Conservation (phyloP, 2,329 filamentous ascomycete genomes). For the Monilinia fructicola region DNA sequence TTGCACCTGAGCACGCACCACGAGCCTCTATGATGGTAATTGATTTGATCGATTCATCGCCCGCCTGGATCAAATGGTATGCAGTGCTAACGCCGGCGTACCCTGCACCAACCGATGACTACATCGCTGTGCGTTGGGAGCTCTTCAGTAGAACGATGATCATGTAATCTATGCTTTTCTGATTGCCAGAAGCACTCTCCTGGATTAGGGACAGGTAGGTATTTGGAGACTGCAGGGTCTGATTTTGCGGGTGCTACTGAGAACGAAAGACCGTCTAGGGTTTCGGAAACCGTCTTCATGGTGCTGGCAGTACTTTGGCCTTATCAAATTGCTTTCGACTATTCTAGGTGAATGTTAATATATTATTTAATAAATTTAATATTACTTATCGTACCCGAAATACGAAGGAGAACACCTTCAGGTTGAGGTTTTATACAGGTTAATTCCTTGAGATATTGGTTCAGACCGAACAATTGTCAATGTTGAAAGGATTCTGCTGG, state of each 20-base stretch:
- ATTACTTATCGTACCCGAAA: not conserved
- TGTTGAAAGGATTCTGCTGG: not conserved
- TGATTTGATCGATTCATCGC: slow-evolving; percentile 46
- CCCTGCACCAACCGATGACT: slow-evolving; percentile 32
- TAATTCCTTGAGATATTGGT: too few species aligned
- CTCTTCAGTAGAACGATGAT: slow-evolving; percentile 27
- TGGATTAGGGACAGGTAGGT: slow-evolving; percentile 23
- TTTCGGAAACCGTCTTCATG: slow-evolving; percentile 15
- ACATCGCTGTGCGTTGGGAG: slow-evolving; percentile 30
- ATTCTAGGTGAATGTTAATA: not conserved
- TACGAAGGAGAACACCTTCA: not conserved
- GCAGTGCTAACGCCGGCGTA: slow-evolving; percentile 29
- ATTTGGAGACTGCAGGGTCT: not conserved
- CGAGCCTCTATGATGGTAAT: slow-evolving; percentile 75
- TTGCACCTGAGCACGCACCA: slow-evolving; percentile 76
- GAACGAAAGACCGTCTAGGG: not conserved
- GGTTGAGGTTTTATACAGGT: not conserved
- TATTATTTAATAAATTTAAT: not conserved
- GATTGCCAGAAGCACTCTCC: slow-evolving; percentile 26
- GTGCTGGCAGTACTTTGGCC: not conserved
- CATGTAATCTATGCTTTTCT: slow-evolving; percentile 24
- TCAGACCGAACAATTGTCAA: not conserved
- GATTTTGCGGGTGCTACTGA: slow-evolving; percentile 6
- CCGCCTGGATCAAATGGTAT: slow-evolving; percentile 37
- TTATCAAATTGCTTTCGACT: not conserved